These are phyloP conservation scores for Tetrahymena malaccensis DNA, from an alignment of 73 alveolate genomes.

Conservation along the genomic window DNA sequence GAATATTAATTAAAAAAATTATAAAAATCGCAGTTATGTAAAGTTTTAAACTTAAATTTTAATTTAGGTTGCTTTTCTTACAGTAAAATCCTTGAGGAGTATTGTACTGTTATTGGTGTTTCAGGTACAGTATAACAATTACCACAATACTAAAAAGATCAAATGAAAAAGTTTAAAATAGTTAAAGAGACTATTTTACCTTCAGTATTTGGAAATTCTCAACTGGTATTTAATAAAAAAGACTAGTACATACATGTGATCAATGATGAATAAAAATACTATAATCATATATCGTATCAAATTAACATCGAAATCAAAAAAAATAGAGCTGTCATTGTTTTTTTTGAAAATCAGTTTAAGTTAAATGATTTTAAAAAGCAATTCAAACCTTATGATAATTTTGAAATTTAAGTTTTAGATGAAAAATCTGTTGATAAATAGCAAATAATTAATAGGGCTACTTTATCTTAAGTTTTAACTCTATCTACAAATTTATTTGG, in stretches of 20 bases:
- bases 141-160: not conserved
- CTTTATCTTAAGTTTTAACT: not conserved
- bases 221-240: not conserved
- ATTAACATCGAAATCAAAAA: not conserved
- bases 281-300: not conserved
- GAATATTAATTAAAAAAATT: not conserved
- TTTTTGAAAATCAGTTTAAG: not conserved
- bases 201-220: not conserved
- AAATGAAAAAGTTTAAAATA: not conserved
- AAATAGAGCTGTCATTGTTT: not conserved
- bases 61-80: not conserved
- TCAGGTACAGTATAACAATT: not conserved
- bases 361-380: not conserved
- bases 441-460: not conserved
- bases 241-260: not conserved
- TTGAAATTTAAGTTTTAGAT: not conserved
- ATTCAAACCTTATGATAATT: not conserved
- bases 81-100: not conserved
- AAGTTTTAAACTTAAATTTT: not conserved
- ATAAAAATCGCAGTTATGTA: not conserved
- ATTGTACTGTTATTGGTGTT: not conserved
- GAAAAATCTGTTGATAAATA: not conserved
- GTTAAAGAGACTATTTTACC: not conserved
- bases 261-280: not conserved
- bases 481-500: constrained; percentile 18